Conservation (phyloP, 306 rosid species). For the Lupinus albus region DNA sequence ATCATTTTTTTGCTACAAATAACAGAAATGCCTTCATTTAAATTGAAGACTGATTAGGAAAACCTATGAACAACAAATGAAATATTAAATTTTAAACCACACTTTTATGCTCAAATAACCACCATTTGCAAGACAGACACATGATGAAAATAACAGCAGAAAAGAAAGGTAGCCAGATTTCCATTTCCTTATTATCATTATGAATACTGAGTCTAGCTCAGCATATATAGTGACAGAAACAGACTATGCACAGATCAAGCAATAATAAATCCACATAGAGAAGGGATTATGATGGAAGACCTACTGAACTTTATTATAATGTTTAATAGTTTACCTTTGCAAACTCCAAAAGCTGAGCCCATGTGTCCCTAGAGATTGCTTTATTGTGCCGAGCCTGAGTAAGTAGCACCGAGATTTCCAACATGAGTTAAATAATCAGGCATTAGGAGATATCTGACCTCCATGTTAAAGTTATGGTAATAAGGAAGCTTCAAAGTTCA, state of each 20-base stretch:
- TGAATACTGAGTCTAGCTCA: neutral
- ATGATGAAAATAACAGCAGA: no score
- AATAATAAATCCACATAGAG: slow-evolving; percentile 7
- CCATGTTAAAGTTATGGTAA: neutral
- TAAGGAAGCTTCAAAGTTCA: slow-evolving; percentile 16
- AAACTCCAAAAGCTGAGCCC: slow-evolving; percentile 99
- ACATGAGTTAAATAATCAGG: slow-evolving; percentile 1
- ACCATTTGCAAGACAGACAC: slow-evolving; percentile 2
- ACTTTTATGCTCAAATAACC: neutral
- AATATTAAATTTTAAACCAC: neutral
- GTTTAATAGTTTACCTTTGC: slow-evolving; percentile 66
- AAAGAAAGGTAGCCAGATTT: no score
- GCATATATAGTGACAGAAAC: neutral
- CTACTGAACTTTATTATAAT: slow-evolving; percentile 10
- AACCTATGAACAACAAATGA: neutral
- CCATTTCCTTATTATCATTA: no score
- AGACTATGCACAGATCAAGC: slow-evolving; percentile 2
- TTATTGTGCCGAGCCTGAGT: slow-evolving; percentile 91
- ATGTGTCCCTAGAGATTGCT: slow-evolving; percentile 95
- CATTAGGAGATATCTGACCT: slow-evolving; percentile 2
- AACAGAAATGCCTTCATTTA: neutral
- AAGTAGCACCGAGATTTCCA: neutral
- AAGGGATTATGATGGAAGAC: neutral
- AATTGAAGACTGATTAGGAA: neutral
- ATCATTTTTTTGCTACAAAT: neutral